Percentiles rank a stretch among this genome's conserved stretches.
Evolutionary conservation across 1,284 basidiomycete genomes (phyloP).

Genomic region (Xerocomus nothofagi): DNA sequence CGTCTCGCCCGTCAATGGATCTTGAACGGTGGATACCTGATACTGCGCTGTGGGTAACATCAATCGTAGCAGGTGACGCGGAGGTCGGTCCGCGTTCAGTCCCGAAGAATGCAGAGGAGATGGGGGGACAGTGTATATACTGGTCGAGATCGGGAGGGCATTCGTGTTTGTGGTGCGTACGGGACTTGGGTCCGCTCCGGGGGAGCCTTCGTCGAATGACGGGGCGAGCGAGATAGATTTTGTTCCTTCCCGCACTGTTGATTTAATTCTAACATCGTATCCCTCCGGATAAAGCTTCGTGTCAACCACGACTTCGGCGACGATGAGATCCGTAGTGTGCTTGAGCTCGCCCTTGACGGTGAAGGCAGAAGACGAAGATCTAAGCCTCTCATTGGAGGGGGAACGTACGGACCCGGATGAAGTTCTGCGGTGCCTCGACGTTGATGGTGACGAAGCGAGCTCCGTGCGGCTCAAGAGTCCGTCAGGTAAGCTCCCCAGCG

Average conservation of each 20-base stretch:
- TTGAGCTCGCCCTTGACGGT: conserved; percentile 59
- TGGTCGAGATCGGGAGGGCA: conserved; percentile 52
- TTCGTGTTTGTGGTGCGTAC: background rate
- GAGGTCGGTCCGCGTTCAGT: conserved; percentile 54
- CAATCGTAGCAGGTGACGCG: conserved; percentile 73
- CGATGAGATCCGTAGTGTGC: conserved; percentile 58
- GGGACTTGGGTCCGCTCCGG: background rate
- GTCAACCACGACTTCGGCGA: conserved; percentile 74
- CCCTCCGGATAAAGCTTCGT: conserved; percentile 72
- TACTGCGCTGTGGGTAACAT: conserved; percentile 82
- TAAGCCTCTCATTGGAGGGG: conserved; percentile 23
- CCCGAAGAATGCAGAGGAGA: conserved; percentile 80
- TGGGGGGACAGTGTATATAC: conserved; percentile 69
- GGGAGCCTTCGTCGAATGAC: conserved; percentile 7
- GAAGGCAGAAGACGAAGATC: conserved; percentile 48
- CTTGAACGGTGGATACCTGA: conserved; percentile 68
- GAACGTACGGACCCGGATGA: conserved; percentile 25
- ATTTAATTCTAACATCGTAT: conserved; percentile 58
- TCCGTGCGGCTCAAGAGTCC: conserved; percentile 17
- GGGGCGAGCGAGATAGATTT: conserved; percentile 30
- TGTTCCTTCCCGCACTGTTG: conserved; percentile 42
- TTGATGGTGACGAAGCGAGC: conserved; percentile 13
- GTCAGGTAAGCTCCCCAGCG: conserved; percentile 10
- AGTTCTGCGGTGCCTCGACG: conserved; percentile 8
- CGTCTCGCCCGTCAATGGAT: conserved; percentile 78